Evolutionary conservation across 768 basidiomycete genomes (phyloP), one percentile per base, ranked within the genome.

Genomic region (Antrodiella citrinella): DNA sequence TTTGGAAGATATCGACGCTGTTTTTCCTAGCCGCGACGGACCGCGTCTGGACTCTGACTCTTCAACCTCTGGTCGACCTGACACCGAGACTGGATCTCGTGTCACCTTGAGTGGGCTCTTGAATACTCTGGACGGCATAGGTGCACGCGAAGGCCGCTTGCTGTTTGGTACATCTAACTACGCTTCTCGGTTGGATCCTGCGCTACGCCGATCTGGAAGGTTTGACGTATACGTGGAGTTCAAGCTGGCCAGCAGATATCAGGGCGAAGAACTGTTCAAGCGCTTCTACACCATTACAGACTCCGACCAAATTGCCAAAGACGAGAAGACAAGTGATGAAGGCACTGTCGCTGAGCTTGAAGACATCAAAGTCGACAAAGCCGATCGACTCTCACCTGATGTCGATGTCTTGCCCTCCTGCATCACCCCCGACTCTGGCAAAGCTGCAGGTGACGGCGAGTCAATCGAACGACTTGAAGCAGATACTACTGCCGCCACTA

Each of bases 1-100:
- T 26, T 87, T 91, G 78, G 87, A 91, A 62, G 89, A 91, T 61
- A 83, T 91, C 49, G 89, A 91, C 56, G 85, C 82, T 2, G 87
- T 86, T 2, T 86, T 90, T 65, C 55, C 75, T 45, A 54, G 50
- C 42, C 60, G 62, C 35, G 51, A 57, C 45, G 48, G 47, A 15
- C n/a, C 44, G 1, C 26, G 53, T 10, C 49, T 54, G 13, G 52
- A 58, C 26, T 44, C 42, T 19, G 42, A 43, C 35, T 48, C 45
- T 5, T 35, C 11, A 10, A 13, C 19, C n/a, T 44, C 52, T 19
- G 19, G 9, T n/a, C 35, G 19, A 4, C 44, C 10, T 15, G 26
- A 44, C 9, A 26, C 44, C 13, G 46, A 19, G 3, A 45, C 48
- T 10, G 42, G 4, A 39, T 64, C 59, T 47, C 72, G 74, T 26